Percentiles rank a stretch among this genome's conserved stretches.
Evolutionary conservation across 2,329 filamentous ascomycete genomes (phyloP).

Genomic region (Colletotrichum higginsianum): DNA sequence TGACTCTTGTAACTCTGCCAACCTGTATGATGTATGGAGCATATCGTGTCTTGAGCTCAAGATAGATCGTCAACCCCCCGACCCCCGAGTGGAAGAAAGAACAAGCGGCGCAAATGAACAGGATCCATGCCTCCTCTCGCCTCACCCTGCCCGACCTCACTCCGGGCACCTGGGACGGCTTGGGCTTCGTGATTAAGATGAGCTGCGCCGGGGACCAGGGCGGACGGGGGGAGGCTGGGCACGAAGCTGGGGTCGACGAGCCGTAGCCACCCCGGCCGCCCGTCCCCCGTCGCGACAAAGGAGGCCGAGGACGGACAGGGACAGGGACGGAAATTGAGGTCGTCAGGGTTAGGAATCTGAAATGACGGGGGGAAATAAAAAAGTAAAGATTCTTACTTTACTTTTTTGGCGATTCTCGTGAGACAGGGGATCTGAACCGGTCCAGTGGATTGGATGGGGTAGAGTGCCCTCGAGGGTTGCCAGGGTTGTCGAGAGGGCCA

Average conservation of each 20-base stretch:
- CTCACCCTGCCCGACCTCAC: constrained; percentile 32
- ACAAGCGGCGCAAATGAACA: constrained; percentile 33
- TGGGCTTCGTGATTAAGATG: constrained; percentile 33
- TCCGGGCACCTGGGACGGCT: constrained; percentile 31
- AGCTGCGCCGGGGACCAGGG: constrained; percentile 21
- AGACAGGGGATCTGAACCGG: constrained; percentile 23
- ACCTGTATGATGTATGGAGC: constrained; percentile 9
- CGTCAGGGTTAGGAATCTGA: constrained; percentile 8
- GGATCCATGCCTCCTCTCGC: constrained; percentile 30
- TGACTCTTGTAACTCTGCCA: constrained; percentile 8
- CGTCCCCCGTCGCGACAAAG: constrained; percentile 24
- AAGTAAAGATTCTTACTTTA: not conserved
- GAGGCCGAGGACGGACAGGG: constrained; percentile 23
- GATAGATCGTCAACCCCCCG: not conserved
- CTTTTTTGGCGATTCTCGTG: constrained; percentile 1
- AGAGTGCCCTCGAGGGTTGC: not conserved
- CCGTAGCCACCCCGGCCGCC: not conserved
- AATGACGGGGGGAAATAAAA: not conserved
- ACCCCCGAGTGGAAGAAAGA: constrained; percentile 16
- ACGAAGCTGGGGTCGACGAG: not conserved
- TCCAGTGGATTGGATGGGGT: constrained; percentile 26
- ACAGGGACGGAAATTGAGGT: constrained; percentile 16
- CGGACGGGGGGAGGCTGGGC: constrained; percentile 4
- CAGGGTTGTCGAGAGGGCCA: too few species aligned
- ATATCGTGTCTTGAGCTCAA: not conserved